Evolutionary conservation across 805 yeast genomes (phyloP).

Genomic region (Kodamaea laetipori): DNA sequence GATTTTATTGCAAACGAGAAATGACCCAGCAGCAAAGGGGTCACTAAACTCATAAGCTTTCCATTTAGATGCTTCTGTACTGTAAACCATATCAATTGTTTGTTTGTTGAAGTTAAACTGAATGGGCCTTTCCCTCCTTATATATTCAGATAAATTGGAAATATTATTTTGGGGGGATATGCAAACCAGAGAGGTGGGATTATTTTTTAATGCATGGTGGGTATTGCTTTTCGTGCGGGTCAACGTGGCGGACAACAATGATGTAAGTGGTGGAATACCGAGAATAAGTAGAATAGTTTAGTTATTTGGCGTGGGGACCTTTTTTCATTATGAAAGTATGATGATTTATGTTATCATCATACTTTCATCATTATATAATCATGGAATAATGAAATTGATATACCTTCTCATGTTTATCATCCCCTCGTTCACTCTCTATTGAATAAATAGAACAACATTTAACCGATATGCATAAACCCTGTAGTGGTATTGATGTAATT

Average conservation of each 20-base stretch:
- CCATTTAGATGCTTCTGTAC: conserved; percentile 52
- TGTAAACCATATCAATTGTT: conserved; percentile 25
- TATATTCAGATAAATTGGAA: conserved; percentile 1
- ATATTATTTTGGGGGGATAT: not conserved
- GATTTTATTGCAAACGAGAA: conserved; percentile 51
- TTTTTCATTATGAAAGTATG: no score
- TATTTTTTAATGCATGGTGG: not conserved
- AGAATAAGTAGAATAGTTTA: no score
- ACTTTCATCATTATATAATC: no score
- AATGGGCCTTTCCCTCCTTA: not conserved
- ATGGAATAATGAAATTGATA: no score
- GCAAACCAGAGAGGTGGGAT: not conserved
- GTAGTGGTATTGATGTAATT: not conserved
- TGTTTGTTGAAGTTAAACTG: not conserved
- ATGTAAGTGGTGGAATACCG: not conserved
- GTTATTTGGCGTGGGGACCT: no score
- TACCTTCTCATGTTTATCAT: no score
- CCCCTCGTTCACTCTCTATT: no score
- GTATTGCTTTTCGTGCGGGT: conserved; percentile 4
- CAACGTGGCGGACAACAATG: conserved; percentile 3
- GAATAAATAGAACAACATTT: no score
- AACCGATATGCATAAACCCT: not conserved
- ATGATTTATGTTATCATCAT: no score
- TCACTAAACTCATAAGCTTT: conserved; percentile 66
- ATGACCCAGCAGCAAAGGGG: conserved; percentile 63